These are phyloP conservation scores for Onygena corvina DNA, from an alignment of 2,329 filamentous ascomycete species.

Conservation along the genomic window DNA sequence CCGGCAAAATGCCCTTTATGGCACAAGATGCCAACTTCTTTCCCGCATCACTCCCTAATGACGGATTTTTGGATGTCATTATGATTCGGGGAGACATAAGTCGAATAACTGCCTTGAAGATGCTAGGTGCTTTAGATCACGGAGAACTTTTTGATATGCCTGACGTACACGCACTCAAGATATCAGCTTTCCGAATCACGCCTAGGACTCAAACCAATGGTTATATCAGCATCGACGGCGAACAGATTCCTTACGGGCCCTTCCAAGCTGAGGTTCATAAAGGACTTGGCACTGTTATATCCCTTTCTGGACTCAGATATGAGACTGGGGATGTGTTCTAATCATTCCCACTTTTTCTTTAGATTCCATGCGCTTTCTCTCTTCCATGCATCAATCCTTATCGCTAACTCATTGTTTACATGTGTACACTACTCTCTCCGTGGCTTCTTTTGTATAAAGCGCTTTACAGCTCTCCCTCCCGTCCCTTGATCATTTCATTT, in stretches of 20 bases:
- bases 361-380: background rate
- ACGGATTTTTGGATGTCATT: slow-evolving; percentile 77
- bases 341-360: slow-evolving; percentile 16
- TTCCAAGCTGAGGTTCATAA: slow-evolving; percentile 85
- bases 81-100: slow-evolving; percentile 65
- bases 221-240: slow-evolving; percentile 90
- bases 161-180: slow-evolving; percentile 68
- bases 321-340: slow-evolving; percentile 36
- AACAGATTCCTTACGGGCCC: slow-evolving; percentile 70
- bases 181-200: slow-evolving; percentile 73
- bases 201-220: slow-evolving; percentile 60
- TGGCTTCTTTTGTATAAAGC: background rate
- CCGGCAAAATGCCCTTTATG: slow-evolving; percentile 92
- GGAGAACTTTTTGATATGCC: slow-evolving; percentile 69
- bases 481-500: slow-evolving; percentile 1
- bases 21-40: slow-evolving; percentile 74
- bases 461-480: background rate
- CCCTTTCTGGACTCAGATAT: slow-evolving; percentile 58
- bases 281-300: slow-evolving; percentile 72
- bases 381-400: background rate
- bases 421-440: background rate
- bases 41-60: slow-evolving; percentile 63
- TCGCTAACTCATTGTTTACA: background rate
- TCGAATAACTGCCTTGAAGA: slow-evolving; percentile 52
- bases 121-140: slow-evolving; percentile 59